phyloP scores from a whole-genome alignment of 1,139 yeast genomes.

The Protomyces gravidus region DNA sequence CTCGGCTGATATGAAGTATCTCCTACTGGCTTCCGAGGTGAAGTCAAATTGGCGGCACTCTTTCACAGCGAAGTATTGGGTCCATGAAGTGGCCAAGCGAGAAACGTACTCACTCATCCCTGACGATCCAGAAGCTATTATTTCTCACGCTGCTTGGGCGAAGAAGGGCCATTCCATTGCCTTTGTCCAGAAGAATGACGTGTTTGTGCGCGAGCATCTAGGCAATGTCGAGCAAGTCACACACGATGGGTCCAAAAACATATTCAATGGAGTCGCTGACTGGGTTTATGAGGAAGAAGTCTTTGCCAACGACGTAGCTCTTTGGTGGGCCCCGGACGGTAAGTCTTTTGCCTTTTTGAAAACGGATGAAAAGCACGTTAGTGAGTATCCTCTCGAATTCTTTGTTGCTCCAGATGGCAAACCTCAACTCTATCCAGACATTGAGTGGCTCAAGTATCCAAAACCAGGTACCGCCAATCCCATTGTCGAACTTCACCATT shows the following conservation, averaged over 20 bases:
- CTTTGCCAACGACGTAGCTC: slow-evolving; percentile 54
- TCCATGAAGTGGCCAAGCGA: slow-evolving; percentile 47
- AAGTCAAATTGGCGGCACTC: slow-evolving; percentile 74
- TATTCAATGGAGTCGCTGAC: slow-evolving; percentile 86
- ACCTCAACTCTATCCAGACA: slow-evolving; percentile 52
- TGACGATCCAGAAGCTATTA: slow-evolving; percentile 5
- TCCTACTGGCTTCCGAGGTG: slow-evolving; percentile 44
- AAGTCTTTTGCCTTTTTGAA: slow-evolving; percentile 58
- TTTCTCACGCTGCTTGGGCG: slow-evolving; percentile 57
- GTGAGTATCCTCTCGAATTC: slow-evolving; percentile 59
- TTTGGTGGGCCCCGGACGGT: slow-evolving; percentile 89
- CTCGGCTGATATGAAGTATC: slow-evolving; percentile 29
- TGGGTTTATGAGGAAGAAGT: slow-evolving; percentile 98
- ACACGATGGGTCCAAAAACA: slow-evolving; percentile 56
- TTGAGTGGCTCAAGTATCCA: slow-evolving; percentile 67
- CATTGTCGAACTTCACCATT: slow-evolving; percentile 47
- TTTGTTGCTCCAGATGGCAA: slow-evolving; percentile 43
- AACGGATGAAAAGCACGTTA: slow-evolving; percentile 69
- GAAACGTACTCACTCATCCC: slow-evolving; percentile 36
- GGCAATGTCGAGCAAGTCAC: slow-evolving; percentile 50
- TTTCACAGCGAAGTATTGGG: slow-evolving; percentile 61
- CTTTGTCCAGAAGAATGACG: slow-evolving; percentile 60
- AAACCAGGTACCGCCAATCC: slow-evolving; percentile 84
- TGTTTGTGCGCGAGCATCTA: slow-evolving; percentile 50
- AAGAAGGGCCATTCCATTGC: slow-evolving; percentile 66